Evolutionary conservation across 805 yeast genomes (phyloP).

Genomic region (Middelhovenomyces tepae): DNA sequence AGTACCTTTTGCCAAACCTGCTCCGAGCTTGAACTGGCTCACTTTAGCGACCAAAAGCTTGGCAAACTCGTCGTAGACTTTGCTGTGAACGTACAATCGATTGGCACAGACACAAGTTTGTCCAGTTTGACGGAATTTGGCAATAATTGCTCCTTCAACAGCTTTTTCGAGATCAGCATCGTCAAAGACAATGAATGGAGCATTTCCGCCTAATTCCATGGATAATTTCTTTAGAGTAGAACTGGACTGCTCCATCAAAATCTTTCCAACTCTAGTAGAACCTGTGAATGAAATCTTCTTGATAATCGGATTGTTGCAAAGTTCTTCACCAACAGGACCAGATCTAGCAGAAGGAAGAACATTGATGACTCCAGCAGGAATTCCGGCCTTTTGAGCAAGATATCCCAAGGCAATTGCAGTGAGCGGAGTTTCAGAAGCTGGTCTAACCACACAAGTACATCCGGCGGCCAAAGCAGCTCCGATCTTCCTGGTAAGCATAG

Average conservation of each 20-base stretch:
- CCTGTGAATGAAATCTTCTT: slow-evolving; percentile 58
- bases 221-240: slow-evolving; percentile 52
- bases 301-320: slow-evolving; percentile 41
- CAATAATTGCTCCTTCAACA: slow-evolving; percentile 41
- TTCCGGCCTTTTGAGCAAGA: slow-evolving; percentile 50
- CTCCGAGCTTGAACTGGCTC: slow-evolving; percentile 42
- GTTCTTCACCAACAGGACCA: slow-evolving; percentile 46
- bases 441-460: slow-evolving; percentile 51
- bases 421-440: slow-evolving; percentile 54
- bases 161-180: slow-evolving; percentile 53
- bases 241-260: slow-evolving; percentile 49
- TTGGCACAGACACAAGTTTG: slow-evolving; percentile 63
- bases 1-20: slow-evolving; percentile 42
- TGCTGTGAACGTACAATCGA: slow-evolving; percentile 46
- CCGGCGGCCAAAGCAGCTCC: slow-evolving; percentile 63
- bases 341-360: slow-evolving; percentile 30
- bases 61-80: slow-evolving; percentile 41
- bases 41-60: slow-evolving; percentile 38
- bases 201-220: slow-evolving; percentile 61
- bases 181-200: slow-evolving; percentile 52
- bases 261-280: slow-evolving; percentile 53
- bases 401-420: slow-evolving; percentile 49
- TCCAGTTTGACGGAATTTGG: slow-evolving; percentile 54
- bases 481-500: slow-evolving; percentile 58
- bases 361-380: slow-evolving; percentile 48